Evolutionary conservation across 306 rosid genomes (phyloP), one percentile per base, ranked within the genome.

Genomic region (Lathyrus sativus): DNA sequence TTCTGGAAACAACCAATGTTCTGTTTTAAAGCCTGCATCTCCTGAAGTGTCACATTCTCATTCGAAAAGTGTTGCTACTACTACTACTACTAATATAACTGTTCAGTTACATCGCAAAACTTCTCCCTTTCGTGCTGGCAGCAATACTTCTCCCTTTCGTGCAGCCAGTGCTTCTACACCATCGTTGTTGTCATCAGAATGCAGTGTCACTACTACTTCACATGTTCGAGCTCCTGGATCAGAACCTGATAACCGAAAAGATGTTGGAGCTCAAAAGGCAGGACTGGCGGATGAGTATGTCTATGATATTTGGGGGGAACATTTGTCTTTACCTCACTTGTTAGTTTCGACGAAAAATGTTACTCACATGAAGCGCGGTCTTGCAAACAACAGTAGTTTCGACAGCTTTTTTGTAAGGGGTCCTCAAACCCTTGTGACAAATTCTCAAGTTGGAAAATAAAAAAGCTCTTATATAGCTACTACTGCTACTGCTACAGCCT

Each of bases 301-400:
- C 58, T 90, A 93, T 84, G 99, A 93, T 83, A 93, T 93, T 44
- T 93, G 99, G 99, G 97, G 95, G 51, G 96, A 76, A 42, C 96
- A 89, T 82, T 88, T 92, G 18, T 82, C 96, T 62, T 85, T 92
- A 65, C 85, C 88, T 74, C 88, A 87, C 82, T 79, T 89, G 76
- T 59, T 74, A 70, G 80, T 74, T 80, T 78, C 75, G 53, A 82
- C 72, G 53, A 84, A 79, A 61, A 78, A 81, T 83, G 83, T 79
- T 14, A 70, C 84, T 54, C 74, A 83, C 48, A 62, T 83, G 84
- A 76, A 78, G 81, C 84, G 82, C 45, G 75, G 83, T 72, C 67
- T 79, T 62, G 70, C 59, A 86, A 76, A 57, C 31, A 10, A 19
- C 41, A 83, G 69, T 53, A 82, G 81, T 62, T 88, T 90, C 54